Base-by-base conservation (phyloP, 2,329 filamentous ascomycete species). In the Scleromitrula shiraiana region DNA sequence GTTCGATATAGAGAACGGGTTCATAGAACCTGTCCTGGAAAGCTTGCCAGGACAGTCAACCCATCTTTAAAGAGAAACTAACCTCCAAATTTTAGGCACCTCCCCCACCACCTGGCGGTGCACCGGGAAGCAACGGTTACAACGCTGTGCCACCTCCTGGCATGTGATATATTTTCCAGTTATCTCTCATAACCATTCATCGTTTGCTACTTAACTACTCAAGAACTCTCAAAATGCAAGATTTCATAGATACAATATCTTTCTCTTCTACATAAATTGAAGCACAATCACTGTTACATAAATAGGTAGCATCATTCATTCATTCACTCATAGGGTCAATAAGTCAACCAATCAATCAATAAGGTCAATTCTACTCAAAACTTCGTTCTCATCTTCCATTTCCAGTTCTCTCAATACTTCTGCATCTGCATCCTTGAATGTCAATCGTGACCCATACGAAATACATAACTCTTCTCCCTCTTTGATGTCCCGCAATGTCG, bases 81-180 rank as follows among this genome's bases (percentile, higher is more conserved):
- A 47, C 45, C 38, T 47, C 22, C 14, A 15, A 19, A 33, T 23
- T 29, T 78, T 42, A 47, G 24, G 81, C 80, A 9, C 78, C 80
- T 27, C 75, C 74, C 15, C 72, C 75, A 6, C 75, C 75, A 23
- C 70, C 76, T 10, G 74, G 75, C 35, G 67, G 69, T 7, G 71
- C 76, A 39, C 71, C 75, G n/a, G 74, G 75, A 48, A 63, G 63
- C 36, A 68, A 71, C 41, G 70, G 74, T 40, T 88, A 86, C 62
- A 80, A 76, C 57, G 73, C 81, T 58, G 83, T 75, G 22, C 73
- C 73, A 23, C 73, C 73, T 23, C 73, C 73, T 35, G 73, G 73
- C 19, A 65, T 75, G 58, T 74, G 52, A 61, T 45, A 10, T n/a
- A 20, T 36, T 33, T 7, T n/a, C 15, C 12, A 6, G 17, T 10